Evolutionary conservation across 495 filamentous ascomycete species (phyloP).

Genomic region (Talaromyces ruber): DNA sequence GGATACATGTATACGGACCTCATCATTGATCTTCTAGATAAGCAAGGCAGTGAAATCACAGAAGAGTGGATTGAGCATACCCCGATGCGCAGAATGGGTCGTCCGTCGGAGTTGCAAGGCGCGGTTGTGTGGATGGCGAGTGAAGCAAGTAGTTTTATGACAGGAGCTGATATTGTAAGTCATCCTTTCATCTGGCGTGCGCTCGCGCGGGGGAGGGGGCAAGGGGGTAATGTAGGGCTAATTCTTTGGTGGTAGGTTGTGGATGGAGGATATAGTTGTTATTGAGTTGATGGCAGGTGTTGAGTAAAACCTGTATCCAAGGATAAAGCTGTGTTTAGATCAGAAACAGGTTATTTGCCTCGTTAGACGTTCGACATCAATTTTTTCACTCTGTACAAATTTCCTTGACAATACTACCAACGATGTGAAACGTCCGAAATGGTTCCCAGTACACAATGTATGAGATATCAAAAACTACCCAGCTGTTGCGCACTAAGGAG

Average conservation of each 20-base stretch:
- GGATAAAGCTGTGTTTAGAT: no score
- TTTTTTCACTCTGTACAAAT: no score
- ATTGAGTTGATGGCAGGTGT: neutral
- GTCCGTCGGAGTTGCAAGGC: constrained; percentile 19
- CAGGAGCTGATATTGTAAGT: constrained; percentile 60
- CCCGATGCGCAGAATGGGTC: constrained; percentile 16
- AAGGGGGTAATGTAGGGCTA: neutral
- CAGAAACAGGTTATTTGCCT: no score
- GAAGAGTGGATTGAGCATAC: constrained; percentile 21
- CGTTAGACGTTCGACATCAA: no score
- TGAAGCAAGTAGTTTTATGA: constrained; percentile 68
- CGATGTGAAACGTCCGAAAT: no score
- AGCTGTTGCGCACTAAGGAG: no score
- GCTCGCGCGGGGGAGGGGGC: no score
- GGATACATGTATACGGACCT: constrained; percentile 22
- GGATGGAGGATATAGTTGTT: neutral
- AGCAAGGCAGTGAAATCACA: constrained; percentile 8
- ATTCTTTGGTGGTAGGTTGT: neutral
- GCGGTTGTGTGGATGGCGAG: constrained; percentile 21
- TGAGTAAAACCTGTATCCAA: no score
- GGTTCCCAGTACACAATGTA: no score
- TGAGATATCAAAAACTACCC: no score
- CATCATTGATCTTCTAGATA: constrained; percentile 15
- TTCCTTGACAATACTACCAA: no score
- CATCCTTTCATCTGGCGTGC: no score